Percentiles rank a stretch among this genome's conserved stretches.
These are phyloP conservation scores for Claviceps quebecensis DNA, from an alignment of 2,329 filamentous ascomycete species.

Conservation along the genomic window DNA sequence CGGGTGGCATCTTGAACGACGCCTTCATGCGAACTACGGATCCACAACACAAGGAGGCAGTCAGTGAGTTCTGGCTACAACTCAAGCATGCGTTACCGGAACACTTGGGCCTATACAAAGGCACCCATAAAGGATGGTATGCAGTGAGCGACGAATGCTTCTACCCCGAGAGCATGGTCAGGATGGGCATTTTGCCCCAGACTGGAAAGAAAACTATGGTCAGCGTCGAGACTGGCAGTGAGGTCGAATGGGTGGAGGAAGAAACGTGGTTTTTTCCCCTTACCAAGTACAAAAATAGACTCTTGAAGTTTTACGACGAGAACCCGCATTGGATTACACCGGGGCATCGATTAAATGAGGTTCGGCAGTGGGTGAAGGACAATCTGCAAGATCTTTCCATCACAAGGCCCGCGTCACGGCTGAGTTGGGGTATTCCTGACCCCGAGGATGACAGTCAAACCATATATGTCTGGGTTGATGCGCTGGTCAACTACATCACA, in stretches of 20 bases:
- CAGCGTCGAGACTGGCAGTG: slow-evolving; percentile 74
- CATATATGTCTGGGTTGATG: slow-evolving; percentile 97
- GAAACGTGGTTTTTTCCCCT: slow-evolving; percentile 90
- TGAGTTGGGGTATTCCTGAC: slow-evolving; percentile 81
- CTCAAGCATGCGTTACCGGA: slow-evolving; percentile 42
- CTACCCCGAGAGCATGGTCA: slow-evolving; percentile 65
- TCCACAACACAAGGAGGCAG: slow-evolving; percentile 63
- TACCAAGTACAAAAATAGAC: slow-evolving; percentile 62
- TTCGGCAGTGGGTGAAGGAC: slow-evolving; percentile 60
- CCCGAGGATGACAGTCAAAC: slow-evolving; percentile 76
- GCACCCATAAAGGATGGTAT: slow-evolving; percentile 90
- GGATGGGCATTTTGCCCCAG: slow-evolving; percentile 58
- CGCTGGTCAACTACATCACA: slow-evolving; percentile 85
- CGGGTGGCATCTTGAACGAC: slow-evolving; percentile 60
- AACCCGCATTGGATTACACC: slow-evolving; percentile 73
- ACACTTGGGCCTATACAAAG: slow-evolving; percentile 65
- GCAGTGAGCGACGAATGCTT: slow-evolving; percentile 94
- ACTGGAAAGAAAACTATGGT: slow-evolving; percentile 76
- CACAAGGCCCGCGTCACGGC: slow-evolving; percentile 62
- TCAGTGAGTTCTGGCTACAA: slow-evolving; percentile 79
- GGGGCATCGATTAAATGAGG: slow-evolving; percentile 56
- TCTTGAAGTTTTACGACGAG: slow-evolving; percentile 65
- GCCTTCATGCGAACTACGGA: slow-evolving; percentile 92
- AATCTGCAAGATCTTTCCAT: slow-evolving; percentile 80
- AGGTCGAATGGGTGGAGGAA: slow-evolving; percentile 90